These are phyloP conservation scores for Pichia sp. DNA, from an alignment of 1,139 yeast species.

Conservation along the genomic window DNA sequence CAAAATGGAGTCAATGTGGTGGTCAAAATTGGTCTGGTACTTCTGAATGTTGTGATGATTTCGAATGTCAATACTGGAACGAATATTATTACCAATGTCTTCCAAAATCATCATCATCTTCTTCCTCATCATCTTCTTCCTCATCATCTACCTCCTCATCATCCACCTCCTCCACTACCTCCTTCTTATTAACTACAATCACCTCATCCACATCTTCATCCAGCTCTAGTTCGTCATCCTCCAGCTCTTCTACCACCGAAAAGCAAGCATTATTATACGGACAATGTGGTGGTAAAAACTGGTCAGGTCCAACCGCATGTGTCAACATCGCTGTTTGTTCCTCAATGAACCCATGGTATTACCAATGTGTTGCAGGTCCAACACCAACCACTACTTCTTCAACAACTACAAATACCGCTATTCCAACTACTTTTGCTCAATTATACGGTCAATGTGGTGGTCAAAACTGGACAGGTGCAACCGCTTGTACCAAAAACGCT, in stretches of 20 bases:
- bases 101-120: constrained; percentile 1
- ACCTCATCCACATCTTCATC: neutral
- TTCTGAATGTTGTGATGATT: constrained; percentile 9
- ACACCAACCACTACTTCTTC: constrained; percentile 4
- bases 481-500: constrained; percentile 5
- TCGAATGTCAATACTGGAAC: constrained; percentile 10
- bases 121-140: neutral
- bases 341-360: constrained; percentile 14
- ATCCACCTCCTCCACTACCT: neutral
- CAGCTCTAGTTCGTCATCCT: neutral
- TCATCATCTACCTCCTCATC: neutral
- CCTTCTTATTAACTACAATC: no score
- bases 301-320: constrained; percentile 15
- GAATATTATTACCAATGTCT: constrained; percentile 14
- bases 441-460: constrained; percentile 18
- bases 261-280: constrained; percentile 6
- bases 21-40: constrained; percentile 11
- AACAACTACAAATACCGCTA: neutral
- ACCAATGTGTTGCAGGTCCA: constrained; percentile 15
- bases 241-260: neutral
- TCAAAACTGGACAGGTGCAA: constrained; percentile 11
- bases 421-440: constrained; percentile 5
- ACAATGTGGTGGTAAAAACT: constrained; percentile 20
- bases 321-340: constrained; percentile 12
- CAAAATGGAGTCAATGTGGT: constrained; percentile 13